Evolutionary conservation across 2,329 filamentous ascomycete genomes (phyloP), one percentile per base, ranked within the genome.

Genomic region (Ustulina deusta): DNA sequence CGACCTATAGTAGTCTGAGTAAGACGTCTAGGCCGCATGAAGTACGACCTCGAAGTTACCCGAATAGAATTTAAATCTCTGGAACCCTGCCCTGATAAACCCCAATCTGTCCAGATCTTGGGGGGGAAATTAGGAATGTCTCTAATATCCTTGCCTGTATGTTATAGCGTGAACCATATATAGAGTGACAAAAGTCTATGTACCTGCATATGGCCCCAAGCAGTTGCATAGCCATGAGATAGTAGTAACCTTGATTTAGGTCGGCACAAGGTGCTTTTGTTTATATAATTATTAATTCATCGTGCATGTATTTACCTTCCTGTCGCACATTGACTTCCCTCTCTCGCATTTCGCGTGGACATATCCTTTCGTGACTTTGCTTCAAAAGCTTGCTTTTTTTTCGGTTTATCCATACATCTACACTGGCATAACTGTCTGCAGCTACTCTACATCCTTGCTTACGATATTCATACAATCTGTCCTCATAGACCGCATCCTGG

Each of bases 221-320:
- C 27, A 1, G 13, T 20, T 15, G 49, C 42, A 42, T 27, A 36
- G 42, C 17, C 22, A 38, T 38, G n/a, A 27, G 15, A 34, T 15
- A 27, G 6, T 29, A 36, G 34, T 25, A 46, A 46, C 7, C 25
- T 32, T 25, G 49, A 34, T 52, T 7, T 52, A 22, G 3, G 7
- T 36, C 2, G 1, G 5, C 3, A 3, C 15, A 34, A 6, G 10
- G 34, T 5, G 17, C 25, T 22, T 25, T n/a, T 13, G 10, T 20
- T 22, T 44, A 15, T 20, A 32, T 32, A 58, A 46, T 34, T n/a
- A 42, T 58, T 44, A 32, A 46, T 48, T 48, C 40, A 48, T 58
- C 56, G 40, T 48, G 27, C 40, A 58, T 42, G 13, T n/a, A 56
- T 58, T 49, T 13, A 36, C 56, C 40, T 49, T 59, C 25, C 17